A percentile compares a stretch with the other conserved stretches of the same genome.
phyloP scores from a whole-genome alignment of 306 rosid genomes.

The Gastrolobium villosum region DNA sequence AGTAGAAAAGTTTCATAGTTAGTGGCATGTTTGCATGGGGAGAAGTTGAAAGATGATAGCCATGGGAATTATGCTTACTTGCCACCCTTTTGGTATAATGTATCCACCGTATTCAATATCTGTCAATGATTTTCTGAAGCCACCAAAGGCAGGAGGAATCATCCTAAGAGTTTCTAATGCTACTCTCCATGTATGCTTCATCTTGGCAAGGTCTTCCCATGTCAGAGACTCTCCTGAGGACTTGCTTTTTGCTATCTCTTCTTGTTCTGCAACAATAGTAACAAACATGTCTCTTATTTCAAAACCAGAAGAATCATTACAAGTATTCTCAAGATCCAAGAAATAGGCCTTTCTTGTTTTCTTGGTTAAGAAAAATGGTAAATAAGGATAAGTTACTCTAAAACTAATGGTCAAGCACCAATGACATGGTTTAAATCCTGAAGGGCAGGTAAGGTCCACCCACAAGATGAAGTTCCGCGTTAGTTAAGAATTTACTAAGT shows the following conservation, averaged over 20 bases:
- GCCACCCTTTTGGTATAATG: conserved; percentile 91
- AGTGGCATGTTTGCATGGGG: conserved; percentile 24
- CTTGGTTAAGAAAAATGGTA: too few species aligned
- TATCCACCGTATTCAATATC: conserved; percentile 80
- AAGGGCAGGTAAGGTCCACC: too few species aligned
- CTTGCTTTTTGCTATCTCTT: conserved; percentile 73
- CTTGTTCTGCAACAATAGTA: conserved; percentile 65
- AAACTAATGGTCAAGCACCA: too few species aligned
- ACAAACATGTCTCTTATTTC: background rate
- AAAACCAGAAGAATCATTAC: too few species aligned
- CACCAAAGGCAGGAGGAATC: conserved; percentile 73
- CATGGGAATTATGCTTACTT: conserved; percentile 58
- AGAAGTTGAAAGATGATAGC: conserved; percentile 4
- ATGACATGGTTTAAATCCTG: too few species aligned
- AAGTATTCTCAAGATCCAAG: too few species aligned
- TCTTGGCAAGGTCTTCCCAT: conserved; percentile 84
- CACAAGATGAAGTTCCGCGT: too few species aligned
- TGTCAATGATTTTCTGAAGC: conserved; percentile 62
- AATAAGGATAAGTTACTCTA: too few species aligned
- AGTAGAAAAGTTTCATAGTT: background rate
- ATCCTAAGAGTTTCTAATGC: conserved; percentile 76
- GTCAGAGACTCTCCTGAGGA: conserved; percentile 60
- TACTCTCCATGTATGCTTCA: conserved; percentile 91
- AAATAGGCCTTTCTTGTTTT: too few species aligned
- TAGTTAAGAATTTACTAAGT: too few species aligned